Conservation (phyloP, 257 asterid genomes). For the Nicotiana sylvestris region DNA sequence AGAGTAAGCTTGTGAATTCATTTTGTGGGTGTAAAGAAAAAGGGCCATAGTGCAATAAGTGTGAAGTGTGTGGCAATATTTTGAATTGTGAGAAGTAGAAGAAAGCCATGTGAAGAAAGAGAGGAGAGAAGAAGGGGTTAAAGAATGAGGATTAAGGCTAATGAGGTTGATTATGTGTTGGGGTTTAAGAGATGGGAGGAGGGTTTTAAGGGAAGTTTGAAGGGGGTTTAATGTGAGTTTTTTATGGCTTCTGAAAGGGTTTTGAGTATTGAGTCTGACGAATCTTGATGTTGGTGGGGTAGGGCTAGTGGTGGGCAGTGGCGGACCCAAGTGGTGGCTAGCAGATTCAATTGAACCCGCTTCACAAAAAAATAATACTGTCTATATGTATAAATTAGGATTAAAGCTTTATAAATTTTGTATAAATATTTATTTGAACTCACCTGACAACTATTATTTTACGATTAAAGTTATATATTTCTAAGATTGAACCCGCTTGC, state of each 20-base stretch:
- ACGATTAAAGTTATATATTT: no score
- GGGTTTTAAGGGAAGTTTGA: conserved; percentile 52
- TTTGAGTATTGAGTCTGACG: conserved; percentile 44
- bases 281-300: conserved; percentile 10
- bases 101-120: conserved; percentile 80
- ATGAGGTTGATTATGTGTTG: conserved; percentile 61
- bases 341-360: no score
- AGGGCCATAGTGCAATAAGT: conserved; percentile 82
- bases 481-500: no score
- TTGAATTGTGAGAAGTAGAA: conserved; percentile 37
- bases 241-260: conserved; percentile 70
- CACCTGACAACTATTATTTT: no score
- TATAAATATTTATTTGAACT: no score
- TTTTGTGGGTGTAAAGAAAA: conserved; percentile 64
- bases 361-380: no score
- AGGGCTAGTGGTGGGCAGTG: conserved; percentile 18
- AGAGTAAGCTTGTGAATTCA: conserved; percentile 42
- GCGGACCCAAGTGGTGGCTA: no score
- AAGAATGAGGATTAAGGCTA: conserved; percentile 53
- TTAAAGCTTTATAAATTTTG: no score
- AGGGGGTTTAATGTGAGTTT: conserved; percentile 49
- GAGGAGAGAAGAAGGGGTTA: conserved; percentile 54
- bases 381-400: no score
- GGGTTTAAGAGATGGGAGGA: conserved; percentile 69
- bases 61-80: conserved; percentile 70